These are phyloP conservation scores for Macadamia integrifolia DNA, from an alignment of 164 flowering plant species.

Conservation along the genomic window DNA sequence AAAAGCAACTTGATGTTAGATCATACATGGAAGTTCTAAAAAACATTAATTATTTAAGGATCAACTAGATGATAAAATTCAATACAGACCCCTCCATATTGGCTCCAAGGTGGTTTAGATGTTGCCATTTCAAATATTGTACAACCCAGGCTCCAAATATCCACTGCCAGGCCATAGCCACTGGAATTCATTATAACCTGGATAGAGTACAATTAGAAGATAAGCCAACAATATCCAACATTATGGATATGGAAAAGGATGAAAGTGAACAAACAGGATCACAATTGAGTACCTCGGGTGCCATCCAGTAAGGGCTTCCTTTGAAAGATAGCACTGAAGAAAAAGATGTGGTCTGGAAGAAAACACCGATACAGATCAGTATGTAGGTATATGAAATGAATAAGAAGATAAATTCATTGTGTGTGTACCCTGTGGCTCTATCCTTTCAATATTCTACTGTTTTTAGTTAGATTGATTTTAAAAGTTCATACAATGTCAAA, in stretches of 20 bases:
- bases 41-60: neutral
- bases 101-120: conserved; percentile 96
- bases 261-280: neutral
- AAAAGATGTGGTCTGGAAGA: conserved; percentile 48
- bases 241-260: neutral
- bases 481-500: no score
- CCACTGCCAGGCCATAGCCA: conserved; percentile 84
- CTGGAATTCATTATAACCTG: conserved; percentile 88
- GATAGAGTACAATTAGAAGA: conserved; percentile 4
- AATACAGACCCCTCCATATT: conserved; percentile 82
- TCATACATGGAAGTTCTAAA: neutral
- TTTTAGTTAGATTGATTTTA: no score
- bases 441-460: no score
- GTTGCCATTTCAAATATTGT: conserved; percentile 96
- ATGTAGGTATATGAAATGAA: neutral
- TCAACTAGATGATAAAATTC: conserved; percentile 1
- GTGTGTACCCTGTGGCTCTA: neutral
- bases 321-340: conserved; percentile 86
- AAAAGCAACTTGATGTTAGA: conserved; percentile 5
- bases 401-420: neutral
- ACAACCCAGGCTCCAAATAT: conserved; percentile 98
- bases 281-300: conserved; percentile 72
- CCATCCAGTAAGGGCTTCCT: conserved; percentile 99
- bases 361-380: neutral
- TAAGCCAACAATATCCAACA: neutral